Conservation (phyloP, 208 protist species). For the Tetramitus jugosus region DNA sequence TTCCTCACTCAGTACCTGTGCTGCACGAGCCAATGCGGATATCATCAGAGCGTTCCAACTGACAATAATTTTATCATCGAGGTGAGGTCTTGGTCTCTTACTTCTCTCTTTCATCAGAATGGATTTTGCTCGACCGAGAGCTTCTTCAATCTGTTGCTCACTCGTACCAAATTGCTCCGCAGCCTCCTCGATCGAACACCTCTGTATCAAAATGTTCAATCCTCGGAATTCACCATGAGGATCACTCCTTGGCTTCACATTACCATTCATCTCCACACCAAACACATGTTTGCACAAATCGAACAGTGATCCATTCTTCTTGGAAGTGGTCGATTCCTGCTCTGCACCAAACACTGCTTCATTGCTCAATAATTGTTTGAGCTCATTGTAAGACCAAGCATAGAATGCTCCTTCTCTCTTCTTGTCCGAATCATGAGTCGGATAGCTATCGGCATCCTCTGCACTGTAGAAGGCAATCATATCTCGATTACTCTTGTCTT, state of each 20-base stretch:
- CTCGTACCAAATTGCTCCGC: not conserved
- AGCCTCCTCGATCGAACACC: not conserved
- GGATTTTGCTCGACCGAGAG: not conserved
- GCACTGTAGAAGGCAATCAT: conserved; percentile 36
- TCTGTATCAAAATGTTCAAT: conserved; percentile 24
- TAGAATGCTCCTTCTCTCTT: conserved; percentile 39
- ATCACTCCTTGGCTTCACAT: conserved; percentile 14
- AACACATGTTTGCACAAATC: not conserved
- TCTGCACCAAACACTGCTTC: not conserved
- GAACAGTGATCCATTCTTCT: not conserved
- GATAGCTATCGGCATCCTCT: conserved; percentile 34
- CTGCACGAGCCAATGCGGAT: conserved; percentile 20
- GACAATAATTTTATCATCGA: conserved; percentile 36
- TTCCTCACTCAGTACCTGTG: not conserved
- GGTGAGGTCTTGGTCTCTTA: conserved; percentile 28
- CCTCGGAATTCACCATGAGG: conserved; percentile 25
- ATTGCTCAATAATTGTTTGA: conserved; percentile 20
- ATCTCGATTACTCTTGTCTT: conserved; percentile 13
- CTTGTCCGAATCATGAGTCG: not conserved
- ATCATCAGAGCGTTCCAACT: conserved; percentile 40
- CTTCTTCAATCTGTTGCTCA: not conserved
- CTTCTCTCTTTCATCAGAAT: not conserved
- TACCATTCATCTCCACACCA: not conserved
- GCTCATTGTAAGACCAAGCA: conserved; percentile 32
- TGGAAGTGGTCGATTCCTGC: not conserved